Conservation (phyloP, 768 basidiomycete genomes). For the Tricholoma bakamatsutake region DNA sequence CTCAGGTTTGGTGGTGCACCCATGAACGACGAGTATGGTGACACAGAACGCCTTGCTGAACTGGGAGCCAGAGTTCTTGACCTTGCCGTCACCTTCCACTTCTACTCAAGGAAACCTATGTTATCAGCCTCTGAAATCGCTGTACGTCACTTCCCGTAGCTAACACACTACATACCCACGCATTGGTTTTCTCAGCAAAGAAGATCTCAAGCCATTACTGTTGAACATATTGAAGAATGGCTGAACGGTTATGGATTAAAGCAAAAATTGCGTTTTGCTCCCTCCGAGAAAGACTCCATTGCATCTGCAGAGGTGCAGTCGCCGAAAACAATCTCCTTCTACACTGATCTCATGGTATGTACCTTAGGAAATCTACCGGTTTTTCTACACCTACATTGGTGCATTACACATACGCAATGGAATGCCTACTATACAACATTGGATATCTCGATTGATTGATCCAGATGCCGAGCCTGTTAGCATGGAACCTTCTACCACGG, state of each 20-base stretch:
- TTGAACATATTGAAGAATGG: constrained; percentile 42
- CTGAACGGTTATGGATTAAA: constrained; percentile 45
- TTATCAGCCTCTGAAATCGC: constrained; percentile 35
- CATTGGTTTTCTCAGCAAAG: constrained; percentile 16
- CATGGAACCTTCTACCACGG: constrained; percentile 2
- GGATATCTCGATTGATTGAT: constrained; percentile 54
- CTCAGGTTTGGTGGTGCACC: constrained; percentile 21
- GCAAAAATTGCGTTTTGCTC: constrained; percentile 45
- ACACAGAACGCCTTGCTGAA: constrained; percentile 52
- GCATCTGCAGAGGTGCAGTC: constrained; percentile 23
- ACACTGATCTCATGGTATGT: background rate
- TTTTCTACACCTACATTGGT: constrained; percentile 60
- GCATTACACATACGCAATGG: constrained; percentile 61
- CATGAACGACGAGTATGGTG: constrained; percentile 46
- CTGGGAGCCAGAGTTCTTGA: constrained; percentile 51
- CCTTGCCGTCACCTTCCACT: constrained; percentile 43
- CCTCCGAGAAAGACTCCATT: constrained; percentile 29
- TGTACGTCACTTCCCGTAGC: constrained; percentile 27
- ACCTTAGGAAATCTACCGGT: constrained; percentile 45
- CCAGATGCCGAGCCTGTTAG: constrained; percentile 27
- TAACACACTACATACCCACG: constrained; percentile 2
- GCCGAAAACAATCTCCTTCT: background rate
- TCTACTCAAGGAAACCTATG: constrained; percentile 41
- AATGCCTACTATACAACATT: constrained; percentile 39
- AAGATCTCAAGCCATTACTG: constrained; percentile 26